phyloP scores from a whole-genome alignment of 1,284 basidiomycete genomes.

The Tetrapyrgos nigripes region DNA sequence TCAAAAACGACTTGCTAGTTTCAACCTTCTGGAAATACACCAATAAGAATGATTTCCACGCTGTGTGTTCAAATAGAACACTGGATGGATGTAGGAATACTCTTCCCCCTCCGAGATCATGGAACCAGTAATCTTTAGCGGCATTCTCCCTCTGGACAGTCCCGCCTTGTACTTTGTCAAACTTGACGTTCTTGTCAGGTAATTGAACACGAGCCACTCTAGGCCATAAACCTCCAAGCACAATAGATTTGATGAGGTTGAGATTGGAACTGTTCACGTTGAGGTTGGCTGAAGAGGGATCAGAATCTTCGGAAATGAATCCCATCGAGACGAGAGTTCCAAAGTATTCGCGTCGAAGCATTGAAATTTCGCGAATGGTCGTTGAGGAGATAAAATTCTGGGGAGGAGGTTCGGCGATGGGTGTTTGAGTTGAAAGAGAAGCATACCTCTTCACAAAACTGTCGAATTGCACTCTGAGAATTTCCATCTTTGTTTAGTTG shows the following conservation, averaged over 20 bases:
- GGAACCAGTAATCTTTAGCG: slow-evolving; percentile 84
- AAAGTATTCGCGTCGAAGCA: slow-evolving; percentile 82
- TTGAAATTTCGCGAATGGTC: slow-evolving; percentile 83
- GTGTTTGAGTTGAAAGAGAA: neutral
- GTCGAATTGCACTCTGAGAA: slow-evolving; percentile 52
- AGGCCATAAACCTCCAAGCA: slow-evolving; percentile 87
- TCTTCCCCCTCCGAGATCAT: slow-evolving; percentile 63
- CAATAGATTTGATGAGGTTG: slow-evolving; percentile 82
- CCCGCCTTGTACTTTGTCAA: slow-evolving; percentile 83
- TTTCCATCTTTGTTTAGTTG: slow-evolving; percentile 58
- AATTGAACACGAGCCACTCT: slow-evolving; percentile 77
- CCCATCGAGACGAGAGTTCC: slow-evolving; percentile 77
- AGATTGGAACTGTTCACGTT: slow-evolving; percentile 68
- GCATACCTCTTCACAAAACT: slow-evolving; percentile 81
- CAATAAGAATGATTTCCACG: slow-evolving; percentile 82
- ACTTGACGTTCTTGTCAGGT: slow-evolving; percentile 79
- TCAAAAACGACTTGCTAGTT: slow-evolving; percentile 87
- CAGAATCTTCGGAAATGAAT: slow-evolving; percentile 60
- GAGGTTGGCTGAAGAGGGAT: slow-evolving; percentile 51
- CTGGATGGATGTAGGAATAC: slow-evolving; percentile 91
- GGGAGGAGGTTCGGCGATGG: neutral
- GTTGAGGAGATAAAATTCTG: slow-evolving; percentile 86
- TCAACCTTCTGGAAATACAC: slow-evolving; percentile 86
- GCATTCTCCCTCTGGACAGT: slow-evolving; percentile 83
- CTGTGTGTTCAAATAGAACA: slow-evolving; percentile 75